Conservation (phyloP, 2,329 filamentous ascomycete species). For the Tolypocladium paradoxum region DNA sequence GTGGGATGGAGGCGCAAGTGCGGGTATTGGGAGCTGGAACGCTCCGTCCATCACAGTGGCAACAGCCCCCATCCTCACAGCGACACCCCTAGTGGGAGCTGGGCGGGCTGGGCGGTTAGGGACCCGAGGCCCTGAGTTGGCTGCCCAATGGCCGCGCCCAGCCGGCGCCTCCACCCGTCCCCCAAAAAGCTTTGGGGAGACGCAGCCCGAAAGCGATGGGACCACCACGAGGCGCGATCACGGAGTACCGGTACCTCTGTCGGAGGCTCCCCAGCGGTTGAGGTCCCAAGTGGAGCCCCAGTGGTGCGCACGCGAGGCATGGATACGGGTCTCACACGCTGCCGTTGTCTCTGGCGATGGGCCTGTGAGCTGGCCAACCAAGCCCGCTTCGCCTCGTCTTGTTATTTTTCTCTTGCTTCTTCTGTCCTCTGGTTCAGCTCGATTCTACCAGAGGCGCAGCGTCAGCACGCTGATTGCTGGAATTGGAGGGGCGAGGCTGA, state of each 20-base stretch:
- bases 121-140: not conserved
- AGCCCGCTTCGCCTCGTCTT: not conserved
- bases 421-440: not conserved
- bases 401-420: not conserved
- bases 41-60: not conserved
- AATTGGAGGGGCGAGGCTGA: not conserved
- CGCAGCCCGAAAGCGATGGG: conserved; percentile 2
- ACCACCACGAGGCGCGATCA: not conserved
- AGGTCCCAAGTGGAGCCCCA: not conserved
- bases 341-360: no score
- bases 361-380: not conserved
- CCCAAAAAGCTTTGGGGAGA: conserved; percentile 10
- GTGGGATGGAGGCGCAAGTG: conserved; percentile 1
- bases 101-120: not conserved
- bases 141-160: not conserved
- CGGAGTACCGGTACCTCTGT: not conserved
- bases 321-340: not conserved
- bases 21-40: not conserved
- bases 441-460: not conserved
- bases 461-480: not conserved
- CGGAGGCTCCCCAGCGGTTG: not conserved
- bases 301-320: not conserved
- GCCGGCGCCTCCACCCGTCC: not conserved
- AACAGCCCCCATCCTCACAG: not conserved
- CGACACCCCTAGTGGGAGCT: no score